Evolutionary conservation across 2,329 filamentous ascomycete species (phyloP).

Genomic region (Claviceps digitariae): DNA sequence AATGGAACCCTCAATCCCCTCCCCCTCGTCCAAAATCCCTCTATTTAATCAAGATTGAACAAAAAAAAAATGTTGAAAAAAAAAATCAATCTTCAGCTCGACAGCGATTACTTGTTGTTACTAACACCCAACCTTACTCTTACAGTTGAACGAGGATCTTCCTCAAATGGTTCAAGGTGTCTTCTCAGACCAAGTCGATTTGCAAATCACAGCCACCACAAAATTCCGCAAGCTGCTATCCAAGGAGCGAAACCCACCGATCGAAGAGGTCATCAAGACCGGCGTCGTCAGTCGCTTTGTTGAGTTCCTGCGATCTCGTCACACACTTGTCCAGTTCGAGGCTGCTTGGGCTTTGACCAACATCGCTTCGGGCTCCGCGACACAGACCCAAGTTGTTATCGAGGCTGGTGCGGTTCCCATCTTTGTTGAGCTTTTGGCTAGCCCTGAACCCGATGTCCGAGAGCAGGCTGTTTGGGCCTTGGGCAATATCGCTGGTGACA

Average conservation of each 20-base stretch:
- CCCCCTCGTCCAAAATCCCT: too few species aligned
- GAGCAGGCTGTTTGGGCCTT: conserved; percentile 98
- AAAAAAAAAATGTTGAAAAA: background rate
- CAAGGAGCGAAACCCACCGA: conserved; percentile 97
- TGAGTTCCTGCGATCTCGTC: conserved; percentile 93
- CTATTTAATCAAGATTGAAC: background rate
- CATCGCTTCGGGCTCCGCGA: conserved; percentile 93
- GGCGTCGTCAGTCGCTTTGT: conserved; percentile 96
- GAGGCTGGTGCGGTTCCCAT: conserved; percentile 96
- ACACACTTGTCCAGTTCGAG: conserved; percentile 97
- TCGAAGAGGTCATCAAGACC: conserved; percentile 98
- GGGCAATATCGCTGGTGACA: conserved; percentile 97
- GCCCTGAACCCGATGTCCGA: conserved; percentile 92
- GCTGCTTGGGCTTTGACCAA: conserved; percentile 98
- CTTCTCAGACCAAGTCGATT: conserved; percentile 97
- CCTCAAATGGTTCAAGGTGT: conserved; percentile 96
- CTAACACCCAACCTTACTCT: conserved; percentile 1
- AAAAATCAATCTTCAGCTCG: background rate
- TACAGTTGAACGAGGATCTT: conserved; percentile 88
- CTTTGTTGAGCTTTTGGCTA: conserved; percentile 90
- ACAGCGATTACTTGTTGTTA: conserved; percentile 10
- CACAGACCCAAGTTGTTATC: conserved; percentile 97
- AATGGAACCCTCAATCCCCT: background rate
- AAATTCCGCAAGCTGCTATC: conserved; percentile 97
- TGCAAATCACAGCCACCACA: conserved; percentile 92